phyloP scores from a whole-genome alignment of 495 filamentous ascomycete genomes.

The Neurospora sp. region DNA sequence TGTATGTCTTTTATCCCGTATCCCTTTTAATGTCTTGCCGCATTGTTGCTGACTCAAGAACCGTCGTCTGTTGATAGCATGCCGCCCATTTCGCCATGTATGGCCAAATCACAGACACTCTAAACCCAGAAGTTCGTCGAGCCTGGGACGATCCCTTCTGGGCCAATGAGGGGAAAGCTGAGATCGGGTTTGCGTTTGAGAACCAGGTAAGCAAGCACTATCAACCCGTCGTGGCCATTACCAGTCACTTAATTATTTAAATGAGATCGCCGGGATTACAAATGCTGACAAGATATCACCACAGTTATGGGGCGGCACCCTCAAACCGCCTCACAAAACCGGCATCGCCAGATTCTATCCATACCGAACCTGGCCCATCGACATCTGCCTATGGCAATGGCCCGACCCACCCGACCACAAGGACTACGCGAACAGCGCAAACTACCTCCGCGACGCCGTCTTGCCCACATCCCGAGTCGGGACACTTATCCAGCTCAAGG shows the following conservation, averaged over 20 bases:
- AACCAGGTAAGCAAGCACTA: constrained; percentile 1
- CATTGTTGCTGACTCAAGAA: background rate
- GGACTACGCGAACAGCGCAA: background rate
- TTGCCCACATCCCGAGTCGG: background rate
- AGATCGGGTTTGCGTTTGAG: constrained; percentile 20
- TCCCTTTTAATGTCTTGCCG: background rate
- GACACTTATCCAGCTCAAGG: background rate
- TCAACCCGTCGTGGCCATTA: background rate
- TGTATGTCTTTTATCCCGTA: constrained; percentile 6
- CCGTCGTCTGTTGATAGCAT: constrained; percentile 7
- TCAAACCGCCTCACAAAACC: background rate
- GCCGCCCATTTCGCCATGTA: constrained; percentile 8
- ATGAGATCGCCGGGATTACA: background rate
- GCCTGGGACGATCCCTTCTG: constrained; percentile 11
- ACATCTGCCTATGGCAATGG: background rate
- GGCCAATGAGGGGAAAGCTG: background rate
- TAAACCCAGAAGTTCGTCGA: too few species aligned
- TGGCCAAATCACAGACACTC: background rate
- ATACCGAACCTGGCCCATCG: background rate
- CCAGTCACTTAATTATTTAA: background rate
- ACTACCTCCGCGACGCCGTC: background rate
- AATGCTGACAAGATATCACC: background rate
- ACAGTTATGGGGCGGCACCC: background rate
- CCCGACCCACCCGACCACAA: background rate
- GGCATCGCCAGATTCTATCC: background rate